These are phyloP conservation scores for Neurospora terricola DNA, from an alignment of 495 filamentous ascomycete genomes.

Conservation along the genomic window DNA sequence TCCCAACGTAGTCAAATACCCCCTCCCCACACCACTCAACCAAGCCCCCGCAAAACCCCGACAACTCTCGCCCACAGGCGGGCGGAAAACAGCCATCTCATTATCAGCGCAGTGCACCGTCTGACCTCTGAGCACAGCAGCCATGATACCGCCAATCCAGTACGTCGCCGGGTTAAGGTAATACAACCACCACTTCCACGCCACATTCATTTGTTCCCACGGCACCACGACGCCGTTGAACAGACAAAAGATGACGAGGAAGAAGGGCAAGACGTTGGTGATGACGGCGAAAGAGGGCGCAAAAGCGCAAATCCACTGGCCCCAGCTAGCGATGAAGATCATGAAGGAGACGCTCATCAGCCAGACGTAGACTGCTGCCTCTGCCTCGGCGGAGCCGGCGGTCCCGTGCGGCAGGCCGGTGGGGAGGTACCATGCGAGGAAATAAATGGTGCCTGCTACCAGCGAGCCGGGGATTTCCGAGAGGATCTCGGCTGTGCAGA, in stretches of 20 bases:
- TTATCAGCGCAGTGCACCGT: slow-evolving; percentile 44
- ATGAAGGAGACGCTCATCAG: slow-evolving; percentile 76
- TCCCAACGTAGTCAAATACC: slow-evolving; percentile 41
- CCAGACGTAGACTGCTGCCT: slow-evolving; percentile 69
- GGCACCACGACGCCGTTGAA: slow-evolving; percentile 69
- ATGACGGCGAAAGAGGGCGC: slow-evolving; percentile 74
- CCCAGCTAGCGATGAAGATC: slow-evolving; percentile 68
- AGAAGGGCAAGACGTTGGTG: slow-evolving; percentile 62
- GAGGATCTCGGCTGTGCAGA: slow-evolving; percentile 64
- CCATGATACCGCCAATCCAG: slow-evolving; percentile 66
- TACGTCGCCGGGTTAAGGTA: slow-evolving; percentile 60
- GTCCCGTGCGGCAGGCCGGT: slow-evolving; percentile 47
- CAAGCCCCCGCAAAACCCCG: slow-evolving; percentile 49
- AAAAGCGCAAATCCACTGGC: slow-evolving; percentile 78
- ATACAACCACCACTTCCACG: slow-evolving; percentile 73
- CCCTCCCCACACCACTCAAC: slow-evolving; percentile 30
- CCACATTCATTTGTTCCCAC: slow-evolving; percentile 49
- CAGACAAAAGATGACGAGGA: slow-evolving; percentile 65
- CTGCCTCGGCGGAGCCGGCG: slow-evolving; percentile 31
- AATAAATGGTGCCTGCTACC: slow-evolving; percentile 58
- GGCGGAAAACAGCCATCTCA: slow-evolving; percentile 58
- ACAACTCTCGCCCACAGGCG: slow-evolving; percentile 53
- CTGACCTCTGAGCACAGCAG: slow-evolving; percentile 44
- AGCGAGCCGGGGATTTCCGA: slow-evolving; percentile 68
- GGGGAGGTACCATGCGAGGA: slow-evolving; percentile 69